A percentile compares a stretch with the other conserved stretches of the same genome.
Conservation (phyloP, 768 basidiomycete species). For the Pulveroboletus ravenelii region DNA sequence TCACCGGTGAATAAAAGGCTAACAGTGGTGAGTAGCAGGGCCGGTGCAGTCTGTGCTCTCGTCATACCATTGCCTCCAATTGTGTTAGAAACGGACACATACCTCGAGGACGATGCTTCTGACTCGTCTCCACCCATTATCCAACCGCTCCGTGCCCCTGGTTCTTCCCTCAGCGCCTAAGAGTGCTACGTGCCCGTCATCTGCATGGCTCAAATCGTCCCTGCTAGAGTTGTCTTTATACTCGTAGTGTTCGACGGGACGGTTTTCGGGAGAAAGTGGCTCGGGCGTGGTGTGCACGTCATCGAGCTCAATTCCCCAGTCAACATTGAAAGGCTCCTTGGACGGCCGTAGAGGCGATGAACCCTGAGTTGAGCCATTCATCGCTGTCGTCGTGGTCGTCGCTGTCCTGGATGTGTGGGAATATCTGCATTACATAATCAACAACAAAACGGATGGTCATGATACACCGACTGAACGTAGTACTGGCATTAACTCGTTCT, state of each 20-base stretch:
- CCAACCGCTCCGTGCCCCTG: conserved; percentile 24
- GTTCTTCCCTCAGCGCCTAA: conserved; percentile 33
- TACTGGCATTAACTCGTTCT: conserved; percentile 20
- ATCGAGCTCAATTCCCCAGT: conserved; percentile 31
- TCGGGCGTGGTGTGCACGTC: conserved; percentile 26
- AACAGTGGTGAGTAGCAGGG: conserved; percentile 76
- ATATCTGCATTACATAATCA: conserved; percentile 24
- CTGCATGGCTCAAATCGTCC: conserved; percentile 8
- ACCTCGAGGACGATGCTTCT: conserved; percentile 71
- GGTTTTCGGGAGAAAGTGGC: conserved; percentile 18
- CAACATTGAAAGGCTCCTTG: neutral
- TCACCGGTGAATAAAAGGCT: conserved; percentile 90
- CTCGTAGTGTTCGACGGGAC: conserved; percentile 20
- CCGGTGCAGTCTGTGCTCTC: conserved; percentile 69
- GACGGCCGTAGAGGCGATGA: neutral
- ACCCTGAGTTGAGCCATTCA: conserved; percentile 9
- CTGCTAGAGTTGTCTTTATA: conserved; percentile 27
- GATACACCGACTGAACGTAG: conserved; percentile 26
- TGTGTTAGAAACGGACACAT: conserved; percentile 16
- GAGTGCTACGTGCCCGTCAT: conserved; percentile 43
- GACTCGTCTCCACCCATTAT: conserved; percentile 49
- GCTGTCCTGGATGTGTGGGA: conserved; percentile 19
- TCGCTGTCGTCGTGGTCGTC: conserved; percentile 1
- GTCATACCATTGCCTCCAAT: conserved; percentile 1
- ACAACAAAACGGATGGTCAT: conserved; percentile 29